Evolutionary conservation across 2,329 filamentous ascomycete species (phyloP).

Genomic region (Emergomyces pasteurianus): DNA sequence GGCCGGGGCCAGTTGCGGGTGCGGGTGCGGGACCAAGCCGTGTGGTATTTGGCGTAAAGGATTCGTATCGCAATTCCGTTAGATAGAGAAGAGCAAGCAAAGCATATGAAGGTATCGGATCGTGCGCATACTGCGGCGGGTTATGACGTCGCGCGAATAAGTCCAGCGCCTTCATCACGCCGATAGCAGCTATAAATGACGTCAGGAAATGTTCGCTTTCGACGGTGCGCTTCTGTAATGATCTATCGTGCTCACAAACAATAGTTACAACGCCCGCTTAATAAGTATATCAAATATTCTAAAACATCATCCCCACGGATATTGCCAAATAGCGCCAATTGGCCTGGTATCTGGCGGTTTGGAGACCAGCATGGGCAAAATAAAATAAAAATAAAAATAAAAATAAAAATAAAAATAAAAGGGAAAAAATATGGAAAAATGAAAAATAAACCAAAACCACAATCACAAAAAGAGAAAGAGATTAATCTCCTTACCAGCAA

Average conservation of each 20-base stretch:
- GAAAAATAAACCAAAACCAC: background rate
- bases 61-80: constrained; percentile 33
- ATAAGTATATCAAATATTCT: background rate
- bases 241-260: background rate
- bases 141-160: constrained; percentile 25
- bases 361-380: background rate
- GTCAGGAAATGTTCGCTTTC: constrained; percentile 8
- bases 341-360: background rate
- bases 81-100: constrained; percentile 23
- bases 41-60: constrained; percentile 31
- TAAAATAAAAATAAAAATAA: background rate
- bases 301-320: background rate
- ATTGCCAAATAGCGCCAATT: background rate
- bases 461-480: background rate
- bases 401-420: background rate
- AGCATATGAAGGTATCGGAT: constrained; percentile 17
- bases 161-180: constrained; percentile 31
- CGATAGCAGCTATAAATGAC: constrained; percentile 21
- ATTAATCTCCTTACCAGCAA: constrained; percentile 19
- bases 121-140: constrained; percentile 22
- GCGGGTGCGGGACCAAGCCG: constrained; percentile 15
- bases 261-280: background rate
- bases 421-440: background rate
- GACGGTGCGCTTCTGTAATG: background rate
- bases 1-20: constrained; percentile 3